Conservation (phyloP, 2,329 filamentous ascomycete species). For the Xylaria sp. region DNA sequence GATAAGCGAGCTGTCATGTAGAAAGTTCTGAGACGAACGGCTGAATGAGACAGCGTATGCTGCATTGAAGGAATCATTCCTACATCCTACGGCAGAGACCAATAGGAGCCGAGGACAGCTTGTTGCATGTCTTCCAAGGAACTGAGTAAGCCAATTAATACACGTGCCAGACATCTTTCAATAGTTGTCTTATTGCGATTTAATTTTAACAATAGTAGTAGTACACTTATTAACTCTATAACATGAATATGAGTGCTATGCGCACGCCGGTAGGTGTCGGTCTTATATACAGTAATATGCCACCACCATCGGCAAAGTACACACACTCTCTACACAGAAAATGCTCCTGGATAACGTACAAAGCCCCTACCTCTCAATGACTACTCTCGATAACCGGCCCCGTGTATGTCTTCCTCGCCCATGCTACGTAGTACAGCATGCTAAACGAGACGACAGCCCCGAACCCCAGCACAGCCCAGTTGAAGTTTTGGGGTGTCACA, state of each 20-base stretch:
- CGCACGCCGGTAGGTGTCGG: neutral
- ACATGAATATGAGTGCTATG: neutral
- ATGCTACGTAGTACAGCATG: constrained; percentile 36
- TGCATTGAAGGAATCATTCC: no score
- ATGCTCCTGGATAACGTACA: neutral
- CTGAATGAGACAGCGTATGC: neutral
- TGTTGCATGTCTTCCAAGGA: no score
- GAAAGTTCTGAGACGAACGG: neutral
- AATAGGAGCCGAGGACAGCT: no score
- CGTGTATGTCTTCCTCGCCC: constrained; percentile 33
- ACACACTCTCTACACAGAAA: neutral
- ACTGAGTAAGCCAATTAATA: no score
- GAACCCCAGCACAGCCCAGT: constrained; percentile 34
- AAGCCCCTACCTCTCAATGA: constrained; percentile 2
- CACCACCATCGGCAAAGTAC: neutral
- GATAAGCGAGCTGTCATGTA: no score
- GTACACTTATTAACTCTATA: neutral
- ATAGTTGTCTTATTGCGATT: no score
- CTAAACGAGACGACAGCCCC: constrained; percentile 33
- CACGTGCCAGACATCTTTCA: no score
- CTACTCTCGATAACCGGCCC: constrained; percentile 32
- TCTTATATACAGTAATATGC: neutral
- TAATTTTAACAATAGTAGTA: no score
- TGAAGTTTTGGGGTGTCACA: constrained; percentile 34
- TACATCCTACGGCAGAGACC: no score